Base-by-base conservation (phyloP, 495 filamentous ascomycete genomes). In the Zalerion maritima region DNA sequence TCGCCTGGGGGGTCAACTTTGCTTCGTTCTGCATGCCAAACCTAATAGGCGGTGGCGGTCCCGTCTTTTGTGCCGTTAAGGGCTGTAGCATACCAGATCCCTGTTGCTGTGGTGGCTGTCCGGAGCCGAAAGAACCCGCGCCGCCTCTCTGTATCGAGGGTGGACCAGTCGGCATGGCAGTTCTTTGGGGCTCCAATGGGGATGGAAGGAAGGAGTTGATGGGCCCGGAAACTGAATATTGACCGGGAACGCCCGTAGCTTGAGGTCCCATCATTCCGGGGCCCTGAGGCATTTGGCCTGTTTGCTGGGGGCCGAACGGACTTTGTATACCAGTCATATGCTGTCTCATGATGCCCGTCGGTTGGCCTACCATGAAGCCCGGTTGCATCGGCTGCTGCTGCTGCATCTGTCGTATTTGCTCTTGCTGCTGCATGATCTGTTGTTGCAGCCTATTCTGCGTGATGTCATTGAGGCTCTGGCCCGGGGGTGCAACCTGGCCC, bases 31-130 rank as follows among this genome's bases (percentile, higher is more conserved):
- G 59, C 25, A 93, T 77, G 14, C 89, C 89, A 44, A 97, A 97
- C 37, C 84, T 64, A 12, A 97, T 71, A 11, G 84, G 73, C 18
- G 89, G 89, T 18, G 89, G 58, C n/a, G 89, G 91, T 0, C 89
- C 89, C 2, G 89, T 97, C 62, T 85, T 78, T 52, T 97, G 89
- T 18, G 89, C 75, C 26, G 73, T 52, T 33, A 97, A 57, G 57
- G 74, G 47, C 36, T 57, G 52, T 30, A 47, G 31, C 11, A 34
- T 23, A 11, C 41, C 32, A 40, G 41, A 5, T 26, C 20, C 35
- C 28, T 39, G 21, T n/a, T n/a, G n/a, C 23, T 41, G 40, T 14
- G 22, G 26, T 16, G 29, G 25, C n/a, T n/a, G n/a, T n/a, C n/a
- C n/a, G n/a, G n/a, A n/a, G n/a, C n/a, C n/a, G n/a, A n/a, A n/a